phyloP scores from a whole-genome alignment of 2,329 filamentous ascomycete genomes.

The Hawksworthiomyces lignivorus region DNA sequence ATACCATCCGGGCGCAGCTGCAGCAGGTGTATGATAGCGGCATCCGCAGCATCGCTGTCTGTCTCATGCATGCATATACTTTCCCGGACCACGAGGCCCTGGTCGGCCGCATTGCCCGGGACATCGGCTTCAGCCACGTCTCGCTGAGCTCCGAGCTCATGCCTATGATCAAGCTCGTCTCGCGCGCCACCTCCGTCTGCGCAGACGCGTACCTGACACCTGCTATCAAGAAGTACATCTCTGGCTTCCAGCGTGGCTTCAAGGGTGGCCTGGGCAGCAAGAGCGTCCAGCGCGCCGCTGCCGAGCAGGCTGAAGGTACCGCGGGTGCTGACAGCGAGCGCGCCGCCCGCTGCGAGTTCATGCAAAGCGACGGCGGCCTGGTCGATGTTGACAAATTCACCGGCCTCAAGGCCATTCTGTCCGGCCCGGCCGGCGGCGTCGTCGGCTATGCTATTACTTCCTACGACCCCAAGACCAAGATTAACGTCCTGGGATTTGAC shows the following conservation, averaged over 20 bases:
- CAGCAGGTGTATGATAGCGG: conserved; percentile 61
- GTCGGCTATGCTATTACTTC: conserved; percentile 89
- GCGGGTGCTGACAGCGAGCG: conserved; percentile 24
- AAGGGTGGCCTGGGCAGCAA: conserved; percentile 69
- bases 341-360: conserved; percentile 83
- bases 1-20: conserved; percentile 50
- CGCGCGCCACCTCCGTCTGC: conserved; percentile 67
- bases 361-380: conserved; percentile 77
- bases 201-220: conserved; percentile 76
- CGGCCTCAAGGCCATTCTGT: conserved; percentile 76
- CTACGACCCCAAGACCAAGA: conserved; percentile 74
- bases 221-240: conserved; percentile 66
- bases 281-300: conserved; percentile 60
- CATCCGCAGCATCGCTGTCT: conserved; percentile 78
- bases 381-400: conserved; percentile 75
- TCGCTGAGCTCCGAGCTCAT: conserved; percentile 74
- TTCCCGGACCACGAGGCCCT: conserved; percentile 79
- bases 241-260: conserved; percentile 73
- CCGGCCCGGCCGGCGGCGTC: conserved; percentile 85
- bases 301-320: conserved; percentile 45
- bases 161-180: conserved; percentile 84
- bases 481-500: conserved; percentile 87
- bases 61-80: conserved; percentile 87
- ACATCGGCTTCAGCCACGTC: conserved; percentile 78
- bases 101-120: conserved; percentile 65